Conservation (phyloP, 2,329 filamentous ascomycete species). For the Sclerotinia nivalis region DNA sequence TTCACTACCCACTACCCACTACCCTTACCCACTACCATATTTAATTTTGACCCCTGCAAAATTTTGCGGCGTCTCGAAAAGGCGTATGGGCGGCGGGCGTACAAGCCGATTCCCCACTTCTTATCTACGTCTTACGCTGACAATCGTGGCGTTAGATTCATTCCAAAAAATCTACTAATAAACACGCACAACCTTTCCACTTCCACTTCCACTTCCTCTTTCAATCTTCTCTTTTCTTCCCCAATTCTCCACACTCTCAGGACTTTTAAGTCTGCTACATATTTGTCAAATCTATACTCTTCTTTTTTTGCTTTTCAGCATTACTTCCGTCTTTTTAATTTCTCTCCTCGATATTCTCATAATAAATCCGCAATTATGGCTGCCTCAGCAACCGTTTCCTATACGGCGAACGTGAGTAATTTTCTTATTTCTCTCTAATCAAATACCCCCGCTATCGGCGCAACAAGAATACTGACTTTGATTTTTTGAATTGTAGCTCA, state of each 20-base stretch:
- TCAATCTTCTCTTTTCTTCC: background rate
- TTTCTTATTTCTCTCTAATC: slow-evolving; percentile 20
- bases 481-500: slow-evolving; percentile 60
- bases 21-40: too few relatives aligned
- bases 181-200: too few relatives aligned
- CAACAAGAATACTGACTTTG: background rate
- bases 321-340: background rate
- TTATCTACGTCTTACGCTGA: slow-evolving; percentile 1
- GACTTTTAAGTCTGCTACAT: background rate
- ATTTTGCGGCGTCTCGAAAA: too few relatives aligned
- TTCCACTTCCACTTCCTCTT: background rate
- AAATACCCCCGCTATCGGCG: slow-evolving; percentile 25
- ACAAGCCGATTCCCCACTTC: background rate
- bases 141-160: background rate
- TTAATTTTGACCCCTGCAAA: too few relatives aligned
- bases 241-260: slow-evolving; percentile 6
- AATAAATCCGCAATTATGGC: slow-evolving; percentile 38
- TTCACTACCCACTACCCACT: background rate
- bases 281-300: background rate
- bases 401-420: slow-evolving; percentile 45
- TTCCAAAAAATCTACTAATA: too few relatives aligned
- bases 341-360: slow-evolving; percentile 1
- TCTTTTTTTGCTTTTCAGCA: background rate
- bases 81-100: too few relatives aligned
- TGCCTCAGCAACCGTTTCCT: slow-evolving; percentile 40